phyloP scores from a whole-genome alignment of 805 yeast genomes.

The Lipomyces japonicus region DNA sequence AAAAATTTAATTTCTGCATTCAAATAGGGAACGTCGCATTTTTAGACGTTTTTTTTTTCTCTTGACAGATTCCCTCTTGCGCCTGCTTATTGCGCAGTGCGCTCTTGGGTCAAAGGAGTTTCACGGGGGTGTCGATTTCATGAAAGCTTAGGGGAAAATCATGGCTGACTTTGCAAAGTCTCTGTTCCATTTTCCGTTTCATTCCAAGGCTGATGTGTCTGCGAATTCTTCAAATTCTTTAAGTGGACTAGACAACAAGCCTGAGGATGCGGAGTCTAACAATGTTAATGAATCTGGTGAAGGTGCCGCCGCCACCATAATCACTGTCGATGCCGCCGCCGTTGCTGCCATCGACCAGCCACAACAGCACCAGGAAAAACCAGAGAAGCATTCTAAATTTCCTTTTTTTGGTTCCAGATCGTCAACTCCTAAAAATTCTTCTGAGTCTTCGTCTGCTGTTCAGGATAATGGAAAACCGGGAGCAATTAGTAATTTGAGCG shows the following conservation, averaged over 20 bases:
- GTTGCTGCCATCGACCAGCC: constrained; percentile 4
- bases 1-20: too few relatives aligned
- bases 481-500: background rate
- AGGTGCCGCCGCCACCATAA: too few relatives aligned
- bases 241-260: background rate
- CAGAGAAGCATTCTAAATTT: constrained; percentile 10
- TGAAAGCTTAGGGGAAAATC: too few relatives aligned
- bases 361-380: background rate
- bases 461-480: background rate
- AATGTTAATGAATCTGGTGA: too few relatives aligned
- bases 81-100: constrained; percentile 6
- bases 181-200: constrained; percentile 27
- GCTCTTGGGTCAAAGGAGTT: background rate
- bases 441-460: constrained; percentile 11
- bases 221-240: constrained; percentile 1
- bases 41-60: too few relatives aligned
- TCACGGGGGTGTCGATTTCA: background rate
- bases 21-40: too few relatives aligned
- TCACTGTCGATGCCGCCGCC: background rate
- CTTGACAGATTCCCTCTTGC: too few relatives aligned
- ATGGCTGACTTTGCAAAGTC: constrained; percentile 30
- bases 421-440: constrained; percentile 6
- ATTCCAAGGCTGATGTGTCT: constrained; percentile 7
- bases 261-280: background rate
- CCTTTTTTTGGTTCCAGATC: constrained; percentile 16